Conservation (phyloP, 202 grass and related monocot species). For the Brachypodium distachyon region DNA sequence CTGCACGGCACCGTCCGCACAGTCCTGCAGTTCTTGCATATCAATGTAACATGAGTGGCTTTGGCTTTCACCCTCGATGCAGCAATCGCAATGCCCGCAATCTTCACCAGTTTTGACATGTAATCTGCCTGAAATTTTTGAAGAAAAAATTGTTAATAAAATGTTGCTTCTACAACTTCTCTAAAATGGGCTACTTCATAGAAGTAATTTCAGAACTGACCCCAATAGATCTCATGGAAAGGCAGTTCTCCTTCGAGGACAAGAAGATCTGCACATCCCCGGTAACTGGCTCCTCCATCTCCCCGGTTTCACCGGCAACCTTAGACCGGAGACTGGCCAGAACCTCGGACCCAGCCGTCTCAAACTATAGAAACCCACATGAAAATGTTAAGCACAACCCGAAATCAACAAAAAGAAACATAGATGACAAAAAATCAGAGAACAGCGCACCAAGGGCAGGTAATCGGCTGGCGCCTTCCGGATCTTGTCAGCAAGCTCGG, state of each 20-base stretch:
- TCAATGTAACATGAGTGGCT: slow-evolving; percentile 82
- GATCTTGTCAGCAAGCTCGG: slow-evolving; percentile 82
- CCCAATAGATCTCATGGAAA: slow-evolving; percentile 87
- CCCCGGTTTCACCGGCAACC: slow-evolving; percentile 76
- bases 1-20: slow-evolving; percentile 69
- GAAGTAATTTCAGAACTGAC: slow-evolving; percentile 24
- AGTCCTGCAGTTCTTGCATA: slow-evolving; percentile 89
- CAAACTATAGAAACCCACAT: slow-evolving; percentile 37
- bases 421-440: background rate
- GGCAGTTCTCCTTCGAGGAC: slow-evolving; percentile 75
- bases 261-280: slow-evolving; percentile 91
- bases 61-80: slow-evolving; percentile 96
- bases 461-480: slow-evolving; percentile 80
- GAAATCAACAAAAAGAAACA: too few species aligned
- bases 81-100: slow-evolving; percentile 79
- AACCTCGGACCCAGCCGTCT: slow-evolving; percentile 69
- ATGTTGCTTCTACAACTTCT: background rate
- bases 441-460: slow-evolving; percentile 51
- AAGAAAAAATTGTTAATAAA: background rate
- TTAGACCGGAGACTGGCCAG: slow-evolving; percentile 72
- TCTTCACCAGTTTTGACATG: slow-evolving; percentile 95
- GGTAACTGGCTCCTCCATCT: slow-evolving; percentile 81
- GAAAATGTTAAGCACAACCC: background rate
- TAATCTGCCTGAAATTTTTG: slow-evolving; percentile 48
- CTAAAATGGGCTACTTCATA: background rate